A percentile compares a stretch with the other conserved stretches of the same genome.
These are phyloP conservation scores for Backusella liffmaniae DNA, from an alignment of 192 early-diverging fungal genomes.

Conservation along the genomic window DNA sequence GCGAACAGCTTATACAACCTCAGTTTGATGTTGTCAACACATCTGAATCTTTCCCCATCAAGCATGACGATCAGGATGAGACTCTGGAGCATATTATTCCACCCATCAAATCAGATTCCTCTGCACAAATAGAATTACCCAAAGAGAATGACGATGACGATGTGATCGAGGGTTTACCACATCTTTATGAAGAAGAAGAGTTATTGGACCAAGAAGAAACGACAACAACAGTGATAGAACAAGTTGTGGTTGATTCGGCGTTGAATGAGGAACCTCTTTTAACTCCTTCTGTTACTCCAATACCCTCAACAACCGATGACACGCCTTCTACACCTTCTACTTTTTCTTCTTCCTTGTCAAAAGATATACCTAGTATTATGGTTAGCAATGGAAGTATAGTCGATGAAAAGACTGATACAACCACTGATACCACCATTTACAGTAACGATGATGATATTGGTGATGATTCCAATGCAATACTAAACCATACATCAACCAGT, in stretches of 20 bases:
- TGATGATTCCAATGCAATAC: not conserved
- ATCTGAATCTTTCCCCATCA: constrained; percentile 20
- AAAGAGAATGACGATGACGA: not conserved
- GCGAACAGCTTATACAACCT: constrained; percentile 25
- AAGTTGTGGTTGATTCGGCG: not conserved
- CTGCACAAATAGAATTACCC: not conserved
- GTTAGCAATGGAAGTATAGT: not conserved
- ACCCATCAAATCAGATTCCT: constrained; percentile 5
- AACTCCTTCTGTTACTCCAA: not conserved
- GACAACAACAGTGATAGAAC: not conserved
- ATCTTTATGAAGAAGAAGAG: not conserved
- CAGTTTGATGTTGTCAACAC: constrained; percentile 19
- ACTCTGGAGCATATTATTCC: not conserved
- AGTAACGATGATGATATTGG: not conserved
- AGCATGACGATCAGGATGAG: constrained; percentile 3
- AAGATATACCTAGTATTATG: not conserved
- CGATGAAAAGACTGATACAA: not conserved
- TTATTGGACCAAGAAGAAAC: not conserved
- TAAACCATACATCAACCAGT: not conserved
- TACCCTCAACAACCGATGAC: not conserved
- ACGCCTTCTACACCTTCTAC: not conserved
- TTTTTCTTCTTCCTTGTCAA: not conserved
- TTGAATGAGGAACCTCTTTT: not conserved
- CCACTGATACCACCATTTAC: not conserved
- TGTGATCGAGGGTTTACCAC: not conserved